Base-by-base conservation (phyloP, 2,329 filamentous ascomycete species). In the Trichoderma sp. region DNA sequence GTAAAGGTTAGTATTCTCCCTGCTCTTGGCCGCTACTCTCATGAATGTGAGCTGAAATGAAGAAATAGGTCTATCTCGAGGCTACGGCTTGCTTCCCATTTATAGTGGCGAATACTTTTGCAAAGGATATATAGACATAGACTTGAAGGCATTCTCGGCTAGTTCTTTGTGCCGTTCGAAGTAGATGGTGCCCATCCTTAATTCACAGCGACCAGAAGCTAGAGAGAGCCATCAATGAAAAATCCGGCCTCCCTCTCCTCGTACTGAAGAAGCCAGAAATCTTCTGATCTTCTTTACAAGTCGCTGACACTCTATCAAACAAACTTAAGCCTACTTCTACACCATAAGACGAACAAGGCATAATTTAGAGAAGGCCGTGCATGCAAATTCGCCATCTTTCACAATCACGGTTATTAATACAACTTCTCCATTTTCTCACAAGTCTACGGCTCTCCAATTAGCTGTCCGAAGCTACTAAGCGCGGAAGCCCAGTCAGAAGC, bases 1-100 rank as follows among this genome's bases (percentile, higher is more conserved):
- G 94, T 98, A 67, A 99, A 98, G 89, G 92, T 93, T 78, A 72
- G 82, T 35, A 17, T 5, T 22, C 19, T 13, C 19, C 13, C 53
- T 34, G 10, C 8, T 2, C 52, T 2, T 15, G 17, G 29, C 3
- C 22, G 12, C 22, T 9, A 10, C 7, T 37, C 17, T 53, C 25
- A 12, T 2, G 19, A 6, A 37, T 6, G 29, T 53, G n/a, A 32
- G 37, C 56, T 42, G 54, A 67, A 4, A 27, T 35, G 37, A 25
- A 68, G 64, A 4, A 27, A 17, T 34, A 88, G 87, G 87, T 89
- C 1, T 90, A 90, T 72, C 80, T 87, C 50, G 88, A 90, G 72
- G 88, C 87, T 2, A 90, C 88, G 0, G 83, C 86, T 0, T 88
- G 86, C 71, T 90, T 90, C 71, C 88, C 88, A 0, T 84, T 90